A percentile compares a stretch with the other conserved stretches of the same genome.
Evolutionary conservation across 2,329 filamentous ascomycete genomes (phyloP).

Genomic region (Cadophora sp.): DNA sequence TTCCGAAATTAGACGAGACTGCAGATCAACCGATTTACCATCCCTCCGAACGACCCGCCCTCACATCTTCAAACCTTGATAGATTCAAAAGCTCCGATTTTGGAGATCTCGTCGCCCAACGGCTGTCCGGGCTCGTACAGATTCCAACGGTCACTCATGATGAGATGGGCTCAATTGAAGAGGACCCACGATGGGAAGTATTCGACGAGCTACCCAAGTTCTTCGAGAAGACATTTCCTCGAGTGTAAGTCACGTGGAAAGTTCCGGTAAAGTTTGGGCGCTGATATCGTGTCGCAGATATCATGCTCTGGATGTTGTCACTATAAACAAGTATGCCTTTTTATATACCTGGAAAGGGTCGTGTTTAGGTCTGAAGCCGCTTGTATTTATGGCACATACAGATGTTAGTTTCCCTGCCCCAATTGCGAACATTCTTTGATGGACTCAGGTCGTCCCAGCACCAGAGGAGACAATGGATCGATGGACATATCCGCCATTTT

Average conservation of each 20-base stretch:
- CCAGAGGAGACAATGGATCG: conserved; percentile 46
- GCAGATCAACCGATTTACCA: conserved; percentile 9
- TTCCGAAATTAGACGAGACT: not conserved
- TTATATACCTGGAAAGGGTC: conserved; percentile 64
- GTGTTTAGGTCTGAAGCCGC: conserved; percentile 57
- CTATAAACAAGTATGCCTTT: conserved; percentile 67
- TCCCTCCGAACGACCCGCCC: conserved; percentile 2
- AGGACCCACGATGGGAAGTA: conserved; percentile 60
- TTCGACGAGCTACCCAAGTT: conserved; percentile 58
- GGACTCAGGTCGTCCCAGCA: conserved; percentile 55
- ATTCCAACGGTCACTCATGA: conserved; percentile 63
- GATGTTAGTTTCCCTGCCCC: conserved; percentile 43
- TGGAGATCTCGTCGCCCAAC: conserved; percentile 22
- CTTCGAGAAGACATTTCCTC: conserved; percentile 56
- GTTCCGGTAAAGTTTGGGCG: not conserved
- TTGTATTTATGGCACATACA: conserved; percentile 62
- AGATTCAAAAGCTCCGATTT: conserved; percentile 20
- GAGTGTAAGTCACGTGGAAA: conserved; percentile 47
- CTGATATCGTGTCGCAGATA: conserved; percentile 21
- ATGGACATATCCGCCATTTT: conserved; percentile 62
- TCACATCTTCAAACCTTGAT: conserved; percentile 15
- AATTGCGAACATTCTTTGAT: not conserved
- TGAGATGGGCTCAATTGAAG: conserved; percentile 59
- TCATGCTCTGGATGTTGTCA: conserved; percentile 40
- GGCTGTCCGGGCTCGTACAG: conserved; percentile 53